These are phyloP conservation scores for Dianthus caryophyllus DNA, from an alignment of 148 eudicot species.

Conservation along the genomic window DNA sequence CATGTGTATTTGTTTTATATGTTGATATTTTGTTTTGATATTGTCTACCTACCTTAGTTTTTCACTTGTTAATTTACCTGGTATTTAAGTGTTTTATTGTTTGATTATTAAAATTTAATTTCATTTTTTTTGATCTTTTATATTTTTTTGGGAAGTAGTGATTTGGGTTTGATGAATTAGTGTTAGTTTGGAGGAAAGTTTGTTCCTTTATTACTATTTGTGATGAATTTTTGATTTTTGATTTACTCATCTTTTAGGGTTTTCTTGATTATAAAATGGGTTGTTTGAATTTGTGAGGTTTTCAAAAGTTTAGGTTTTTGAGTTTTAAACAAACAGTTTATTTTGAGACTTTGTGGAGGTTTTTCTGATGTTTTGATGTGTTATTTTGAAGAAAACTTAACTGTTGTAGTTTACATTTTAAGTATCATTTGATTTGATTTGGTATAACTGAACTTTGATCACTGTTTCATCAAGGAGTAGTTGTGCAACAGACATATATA, in stretches of 20 bases:
- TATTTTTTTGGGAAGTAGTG: background rate
- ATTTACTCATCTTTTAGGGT: background rate
- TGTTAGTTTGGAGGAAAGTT: background rate
- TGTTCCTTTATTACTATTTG: constrained; percentile 1
- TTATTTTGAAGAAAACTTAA: background rate
- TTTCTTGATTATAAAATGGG: background rate
- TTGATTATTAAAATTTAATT: background rate
- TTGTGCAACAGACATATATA: background rate
- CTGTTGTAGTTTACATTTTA: background rate
- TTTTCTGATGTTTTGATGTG: too few relatives aligned
- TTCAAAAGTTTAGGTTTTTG: background rate
- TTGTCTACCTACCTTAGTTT: background rate
- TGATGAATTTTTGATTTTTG: background rate
- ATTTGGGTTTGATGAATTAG: background rate
- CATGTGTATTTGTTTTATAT: background rate
- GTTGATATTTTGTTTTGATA: too few relatives aligned
- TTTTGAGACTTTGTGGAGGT: too few relatives aligned
- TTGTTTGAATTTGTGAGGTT: background rate
- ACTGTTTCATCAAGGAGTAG: background rate
- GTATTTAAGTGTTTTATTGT: background rate
- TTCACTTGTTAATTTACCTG: background rate
- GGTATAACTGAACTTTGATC: background rate
- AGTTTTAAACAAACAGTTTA: background rate
- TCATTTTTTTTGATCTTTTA: too few relatives aligned
- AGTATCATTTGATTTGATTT: too few relatives aligned